Evolutionary conservation across 305 asterid genomes (phyloP).

Genomic region (Salvia sclarea): DNA sequence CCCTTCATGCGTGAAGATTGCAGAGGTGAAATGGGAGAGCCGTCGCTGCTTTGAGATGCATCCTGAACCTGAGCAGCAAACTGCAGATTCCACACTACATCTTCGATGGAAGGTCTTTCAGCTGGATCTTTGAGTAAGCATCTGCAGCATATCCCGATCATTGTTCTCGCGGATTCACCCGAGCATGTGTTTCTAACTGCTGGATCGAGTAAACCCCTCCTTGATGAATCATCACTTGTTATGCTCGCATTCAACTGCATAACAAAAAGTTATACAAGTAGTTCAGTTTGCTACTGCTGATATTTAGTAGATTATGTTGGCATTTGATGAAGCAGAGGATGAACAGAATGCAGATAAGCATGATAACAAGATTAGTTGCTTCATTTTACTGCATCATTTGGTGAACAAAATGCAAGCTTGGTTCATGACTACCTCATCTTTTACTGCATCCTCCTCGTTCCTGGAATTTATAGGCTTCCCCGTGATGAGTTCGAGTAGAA

Average conservation of each 20-base stretch:
- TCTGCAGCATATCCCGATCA: slow-evolving; percentile 75
- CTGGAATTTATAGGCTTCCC: slow-evolving; percentile 60
- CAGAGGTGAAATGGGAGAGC: slow-evolving; percentile 71
- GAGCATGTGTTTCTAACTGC: slow-evolving; percentile 53
- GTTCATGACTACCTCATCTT: slow-evolving; percentile 53
- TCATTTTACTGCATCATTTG: not conserved
- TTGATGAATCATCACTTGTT: slow-evolving; percentile 50
- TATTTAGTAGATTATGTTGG: not conserved
- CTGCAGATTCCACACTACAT: slow-evolving; percentile 87
- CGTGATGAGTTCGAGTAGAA: slow-evolving; percentile 66
- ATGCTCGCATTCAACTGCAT: slow-evolving; percentile 59
- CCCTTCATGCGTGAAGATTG: slow-evolving; percentile 44
- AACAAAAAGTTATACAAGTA: not conserved
- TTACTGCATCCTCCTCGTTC: slow-evolving; percentile 48
- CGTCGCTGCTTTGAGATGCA: slow-evolving; percentile 67
- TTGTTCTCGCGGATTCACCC: slow-evolving; percentile 66
- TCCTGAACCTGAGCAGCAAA: slow-evolving; percentile 96
- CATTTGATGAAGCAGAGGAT: no score
- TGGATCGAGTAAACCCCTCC: slow-evolving; percentile 62
- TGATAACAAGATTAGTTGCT: not conserved
- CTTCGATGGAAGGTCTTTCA: slow-evolving; percentile 88
- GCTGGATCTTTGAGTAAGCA: slow-evolving; percentile 63
- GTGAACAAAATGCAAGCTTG: not conserved
- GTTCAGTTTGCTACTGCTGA: not conserved
- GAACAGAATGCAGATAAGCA: no score